These are phyloP conservation scores for Theileria parva DNA, from an alignment of 169 alveolate genomes.

Conservation along the genomic window DNA sequence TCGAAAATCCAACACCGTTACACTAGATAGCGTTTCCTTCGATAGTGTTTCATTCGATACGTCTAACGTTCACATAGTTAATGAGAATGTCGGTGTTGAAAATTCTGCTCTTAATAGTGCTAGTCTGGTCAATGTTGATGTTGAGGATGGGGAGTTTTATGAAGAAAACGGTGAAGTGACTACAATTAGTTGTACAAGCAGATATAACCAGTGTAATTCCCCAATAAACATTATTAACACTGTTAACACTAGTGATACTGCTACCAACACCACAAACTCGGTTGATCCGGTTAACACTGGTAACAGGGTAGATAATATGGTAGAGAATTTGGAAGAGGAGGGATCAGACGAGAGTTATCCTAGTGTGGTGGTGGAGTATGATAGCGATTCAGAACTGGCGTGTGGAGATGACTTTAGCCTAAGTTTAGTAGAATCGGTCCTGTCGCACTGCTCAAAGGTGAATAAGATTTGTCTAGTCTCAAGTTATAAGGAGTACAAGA, in stretches of 20 bases:
- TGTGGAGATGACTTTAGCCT: background rate
- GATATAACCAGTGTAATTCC: background rate
- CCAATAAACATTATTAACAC: background rate
- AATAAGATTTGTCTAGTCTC: constrained; percentile 52
- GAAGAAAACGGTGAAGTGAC: background rate
- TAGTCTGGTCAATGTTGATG: background rate
- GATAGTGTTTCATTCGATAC: background rate
- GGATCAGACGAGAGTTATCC: constrained; percentile 10
- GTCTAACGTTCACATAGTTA: background rate
- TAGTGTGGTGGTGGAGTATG: background rate
- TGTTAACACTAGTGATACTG: no score
- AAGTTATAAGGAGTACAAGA: constrained; percentile 53
- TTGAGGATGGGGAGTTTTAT: background rate
- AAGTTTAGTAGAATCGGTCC: constrained; percentile 17
- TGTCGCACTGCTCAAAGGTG: constrained; percentile 54
- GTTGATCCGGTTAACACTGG: background rate
- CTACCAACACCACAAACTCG: background rate
- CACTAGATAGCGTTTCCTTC: background rate
- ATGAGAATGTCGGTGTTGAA: background rate
- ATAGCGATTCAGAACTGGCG: background rate
- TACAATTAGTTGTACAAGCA: constrained; percentile 4
- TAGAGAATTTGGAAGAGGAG: background rate
- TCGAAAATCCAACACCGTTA: background rate
- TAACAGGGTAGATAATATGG: background rate
- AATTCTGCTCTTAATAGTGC: no score